Base-by-base conservation (phyloP, 352 stramenopile species). In the Pythium plurisporium region DNA sequence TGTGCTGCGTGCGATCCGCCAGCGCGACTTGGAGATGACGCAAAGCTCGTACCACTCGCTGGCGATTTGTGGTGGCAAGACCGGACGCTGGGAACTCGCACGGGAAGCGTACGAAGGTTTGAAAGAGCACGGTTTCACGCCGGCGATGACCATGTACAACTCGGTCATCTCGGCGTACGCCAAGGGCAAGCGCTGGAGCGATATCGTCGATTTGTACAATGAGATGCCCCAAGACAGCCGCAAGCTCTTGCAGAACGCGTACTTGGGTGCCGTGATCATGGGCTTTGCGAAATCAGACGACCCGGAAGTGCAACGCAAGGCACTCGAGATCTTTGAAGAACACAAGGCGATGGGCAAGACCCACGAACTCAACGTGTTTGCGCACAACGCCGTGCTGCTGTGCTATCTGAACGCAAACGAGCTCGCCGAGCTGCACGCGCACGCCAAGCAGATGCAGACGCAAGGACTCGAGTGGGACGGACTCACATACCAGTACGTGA, bases 41-140 rank as follows among this genome's bases (percentile, higher is more conserved):
- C 77, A 89, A 56, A 76, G 76, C 51, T 84, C 84, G 43, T 94
- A 86, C 55, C 83, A 91, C 67, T 91, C 82, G 29, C 70, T 92
- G 1, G 75, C 82, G 23, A 88, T 92, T 55, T 91, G 80, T 50
- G 81, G 79, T 5, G 76, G 74, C 43, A 92, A 92, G 67, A 89
- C 77, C 0, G 80, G 82, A 5, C 76, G 69, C n/a, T 86, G 77
- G 62, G 79, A 91, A 34, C 55, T 93, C 15, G 76, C 83, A 22
- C 62, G 83, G 7, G 83, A 91, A 30, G 70, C 73, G 40, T 78
- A 89, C 63, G 57, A 67, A 20, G 76, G 64, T 2, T 70, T 90
- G 59, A 53, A 77, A 30, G 53, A 73, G 5, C 61, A 63, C 19
- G 82, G 80, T 12, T 89, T 88, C 36, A 42, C 66, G 43, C 74